Percentiles rank a stretch among this genome's conserved stretches.
Conservation (phyloP, 768 basidiomycete genomes). For the Termitomyces bulborhizus region DNA sequence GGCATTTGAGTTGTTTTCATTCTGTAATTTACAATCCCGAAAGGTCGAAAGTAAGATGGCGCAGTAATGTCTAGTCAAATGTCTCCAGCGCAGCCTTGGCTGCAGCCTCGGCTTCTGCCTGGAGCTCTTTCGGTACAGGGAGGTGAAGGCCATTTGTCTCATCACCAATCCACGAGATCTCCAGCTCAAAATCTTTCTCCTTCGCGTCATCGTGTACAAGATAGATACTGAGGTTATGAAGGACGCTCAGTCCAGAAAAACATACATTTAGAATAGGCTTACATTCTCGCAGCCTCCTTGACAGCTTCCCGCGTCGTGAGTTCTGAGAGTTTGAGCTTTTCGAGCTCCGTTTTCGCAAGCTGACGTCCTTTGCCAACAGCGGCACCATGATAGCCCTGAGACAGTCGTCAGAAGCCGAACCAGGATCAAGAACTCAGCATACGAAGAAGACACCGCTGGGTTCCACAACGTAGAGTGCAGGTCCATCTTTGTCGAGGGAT, state of each 20-base stretch:
- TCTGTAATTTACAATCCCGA: conserved; percentile 9
- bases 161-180: conserved; percentile 93
- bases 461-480: conserved; percentile 84
- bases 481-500: conserved; percentile 83
- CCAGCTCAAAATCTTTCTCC: conserved; percentile 97
- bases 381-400: conserved; percentile 88
- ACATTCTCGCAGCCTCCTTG: conserved; percentile 94
- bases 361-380: conserved; percentile 99
- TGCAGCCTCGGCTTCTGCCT: conserved; percentile 78
- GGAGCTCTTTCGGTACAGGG: conserved; percentile 79
- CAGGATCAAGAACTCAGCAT: conserved; percentile 20
- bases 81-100: conserved; percentile 81
- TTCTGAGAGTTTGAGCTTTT: conserved; percentile 87
- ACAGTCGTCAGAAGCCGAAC: not conserved
- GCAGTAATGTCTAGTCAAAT: conserved; percentile 30
- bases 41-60: conserved; percentile 12
- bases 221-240: conserved; percentile 64
- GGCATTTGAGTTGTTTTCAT: conserved; percentile 1
- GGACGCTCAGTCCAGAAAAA: not conserved
- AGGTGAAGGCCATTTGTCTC: conserved; percentile 78
- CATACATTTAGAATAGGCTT: conserved; percentile 22
- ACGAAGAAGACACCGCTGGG: conserved; percentile 92
- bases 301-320: conserved; percentile 82
- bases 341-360: conserved; percentile 95
- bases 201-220: conserved; percentile 96